phyloP scores from a whole-genome alignment of 78 protist genomes.

The Goniomonas avonlea region DNA sequence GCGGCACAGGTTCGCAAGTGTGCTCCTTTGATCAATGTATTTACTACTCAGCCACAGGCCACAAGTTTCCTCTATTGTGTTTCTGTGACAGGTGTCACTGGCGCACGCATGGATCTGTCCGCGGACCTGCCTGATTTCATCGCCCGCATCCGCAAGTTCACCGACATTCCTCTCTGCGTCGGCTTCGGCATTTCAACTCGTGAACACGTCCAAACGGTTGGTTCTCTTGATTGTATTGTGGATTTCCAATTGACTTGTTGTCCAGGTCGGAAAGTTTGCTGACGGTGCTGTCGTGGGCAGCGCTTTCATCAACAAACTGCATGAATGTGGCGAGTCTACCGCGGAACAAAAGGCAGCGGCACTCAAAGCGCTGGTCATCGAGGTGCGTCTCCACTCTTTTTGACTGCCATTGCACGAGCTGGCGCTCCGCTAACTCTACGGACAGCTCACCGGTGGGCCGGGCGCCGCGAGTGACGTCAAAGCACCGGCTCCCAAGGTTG shows the following conservation, averaged over 20 bases:
- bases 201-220: slow-evolving; percentile 45
- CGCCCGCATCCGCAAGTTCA: slow-evolving; percentile 14
- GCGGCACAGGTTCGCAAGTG: no score
- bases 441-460: no score
- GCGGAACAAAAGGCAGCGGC: no score
- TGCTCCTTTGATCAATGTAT: neutral
- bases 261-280: neutral
- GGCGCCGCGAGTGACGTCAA: no score
- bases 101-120: slow-evolving; percentile 24
- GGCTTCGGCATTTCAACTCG: slow-evolving; percentile 60
- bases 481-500: no score
- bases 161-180: slow-evolving; percentile 46
- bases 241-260: no score
- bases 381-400: neutral
- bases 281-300: slow-evolving; percentile 63
- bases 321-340: no score
- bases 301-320: slow-evolving; percentile 25
- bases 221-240: no score
- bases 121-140: slow-evolving; percentile 30
- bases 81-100: slow-evolving; percentile 52
- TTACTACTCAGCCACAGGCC: no score
- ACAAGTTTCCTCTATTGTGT: slow-evolving; percentile 54
- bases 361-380: neutral
- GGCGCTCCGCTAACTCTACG: no score
- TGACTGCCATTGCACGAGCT: no score